Percentiles rank a stretch among this genome's conserved stretches.
Conservation (phyloP, 257 asterid species). For the Nemophila menziesii region DNA sequence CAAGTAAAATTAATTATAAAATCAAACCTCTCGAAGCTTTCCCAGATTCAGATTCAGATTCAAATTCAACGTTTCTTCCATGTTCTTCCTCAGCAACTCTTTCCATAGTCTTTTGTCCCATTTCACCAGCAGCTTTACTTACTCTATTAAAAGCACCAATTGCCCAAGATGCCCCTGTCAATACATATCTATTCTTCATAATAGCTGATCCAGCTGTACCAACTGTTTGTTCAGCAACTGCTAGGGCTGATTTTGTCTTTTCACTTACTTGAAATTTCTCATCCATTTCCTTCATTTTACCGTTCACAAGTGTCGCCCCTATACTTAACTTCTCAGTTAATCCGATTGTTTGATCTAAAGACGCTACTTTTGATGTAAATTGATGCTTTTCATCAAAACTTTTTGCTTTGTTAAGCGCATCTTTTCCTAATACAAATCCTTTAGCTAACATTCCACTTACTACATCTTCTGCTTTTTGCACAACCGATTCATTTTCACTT, state of each 20-base stretch:
- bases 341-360: conserved; percentile 30
- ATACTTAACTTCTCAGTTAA: conserved; percentile 26
- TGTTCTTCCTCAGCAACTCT: conserved; percentile 25
- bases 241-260: conserved; percentile 27
- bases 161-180: conserved; percentile 35
- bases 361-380: conserved; percentile 33
- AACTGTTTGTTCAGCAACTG: conserved; percentile 35
- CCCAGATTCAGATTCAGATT: conserved; percentile 12
- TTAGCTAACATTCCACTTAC: conserved; percentile 35
- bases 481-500: conserved; percentile 20
- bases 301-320: conserved; percentile 28
- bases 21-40: conserved; percentile 7
- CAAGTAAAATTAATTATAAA: neutral
- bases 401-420: conserved; percentile 32
- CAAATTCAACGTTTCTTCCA: conserved; percentile 13
- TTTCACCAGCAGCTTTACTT: conserved; percentile 37
- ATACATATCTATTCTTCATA: conserved; percentile 37
- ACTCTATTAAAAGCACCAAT: conserved; percentile 35
- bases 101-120: conserved; percentile 27
- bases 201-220: conserved; percentile 35
- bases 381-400: conserved; percentile 39
- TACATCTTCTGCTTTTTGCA: conserved; percentile 38
- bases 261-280: conserved; percentile 35
- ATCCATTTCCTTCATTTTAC: conserved; percentile 31
- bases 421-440: conserved; percentile 32